Evolutionary conservation across 2,329 filamentous ascomycete species (phyloP), one percentile per base, ranked within the genome.

Genomic region (Epichloe coenophiala): DNA sequence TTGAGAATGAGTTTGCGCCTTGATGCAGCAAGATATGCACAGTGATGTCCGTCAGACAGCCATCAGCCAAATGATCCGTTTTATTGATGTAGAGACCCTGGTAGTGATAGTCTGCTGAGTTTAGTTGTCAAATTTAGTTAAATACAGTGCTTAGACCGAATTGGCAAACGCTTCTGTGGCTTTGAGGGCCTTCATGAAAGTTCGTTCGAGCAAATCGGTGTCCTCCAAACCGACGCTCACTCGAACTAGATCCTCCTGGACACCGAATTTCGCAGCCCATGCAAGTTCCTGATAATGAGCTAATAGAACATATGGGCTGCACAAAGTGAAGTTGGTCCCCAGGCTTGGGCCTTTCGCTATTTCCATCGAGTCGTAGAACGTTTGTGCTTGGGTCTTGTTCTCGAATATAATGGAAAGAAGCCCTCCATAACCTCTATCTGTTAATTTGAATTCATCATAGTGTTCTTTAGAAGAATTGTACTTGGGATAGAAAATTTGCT

Each of bases 311-410:
- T 95, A 98, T 0, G 93, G 93, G 46, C 84, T 95, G 51, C 84
- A 84, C 38, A 98, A 72, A 0, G 93, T 97, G 64, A 98, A 98
- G 66, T 98, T 98, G 1, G 93, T 97, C 2, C 93, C 93, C 47
- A 98, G 72, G 66, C 89, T 96, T 0, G 93, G 93, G 0, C 93
- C 93, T 67, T 98, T 98, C 39, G 88, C 83, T 1, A 89, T 93
- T 55, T 94, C 81, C 15, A 98, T 71, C 12, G 78, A 76, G 67
- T 98, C 89, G 66, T 85, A 96, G 65, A 97, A 96, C 1, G 80
- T 77, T 49, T 88, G 72, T 1, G 91, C 87, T 55, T 90, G 82
- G 33, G 75, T 72, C 51, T 76, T 79, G 2, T 74, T 74, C 58
- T 86, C 71, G 61, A 97, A 95, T 0, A 84, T 88, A 38, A 90